Conservation (phyloP, 2,329 filamentous ascomycete species). For the Bipolaris gigantea region DNA sequence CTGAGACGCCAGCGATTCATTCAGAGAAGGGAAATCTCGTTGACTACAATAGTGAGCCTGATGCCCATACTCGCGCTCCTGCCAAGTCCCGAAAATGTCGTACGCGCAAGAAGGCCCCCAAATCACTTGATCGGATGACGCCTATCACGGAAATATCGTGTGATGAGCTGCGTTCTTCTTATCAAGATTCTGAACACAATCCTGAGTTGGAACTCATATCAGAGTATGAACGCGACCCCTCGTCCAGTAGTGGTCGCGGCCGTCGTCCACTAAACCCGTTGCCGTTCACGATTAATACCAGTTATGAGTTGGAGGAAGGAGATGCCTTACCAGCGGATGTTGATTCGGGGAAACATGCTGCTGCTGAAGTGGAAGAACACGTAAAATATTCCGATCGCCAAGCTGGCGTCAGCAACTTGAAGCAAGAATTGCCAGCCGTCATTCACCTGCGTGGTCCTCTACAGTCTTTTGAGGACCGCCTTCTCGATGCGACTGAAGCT, state of each 20-base stretch:
- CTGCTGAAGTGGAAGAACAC: not conserved
- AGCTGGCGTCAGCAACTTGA: not conserved
- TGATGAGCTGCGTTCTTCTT: conserved; percentile 17
- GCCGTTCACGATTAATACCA: not conserved
- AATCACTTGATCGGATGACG: conserved; percentile 25
- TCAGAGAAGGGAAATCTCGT: conserved; percentile 8
- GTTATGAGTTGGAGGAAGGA: conserved; percentile 14
- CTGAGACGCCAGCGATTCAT: not conserved
- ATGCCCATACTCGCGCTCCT: not conserved
- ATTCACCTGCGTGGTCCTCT: conserved; percentile 22
- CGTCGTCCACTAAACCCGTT: no score
- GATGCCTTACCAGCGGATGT: conserved; percentile 19
- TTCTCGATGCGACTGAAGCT: conserved; percentile 24
- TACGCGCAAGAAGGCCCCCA: conserved; percentile 17
- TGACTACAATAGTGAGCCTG: conserved; percentile 15
- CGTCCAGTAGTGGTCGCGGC: not conserved
- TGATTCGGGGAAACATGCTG: not conserved
- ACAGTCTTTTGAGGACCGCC: conserved; percentile 25
- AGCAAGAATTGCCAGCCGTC: not conserved
- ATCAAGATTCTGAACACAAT: conserved; percentile 14
- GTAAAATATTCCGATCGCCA: conserved; percentile 5
- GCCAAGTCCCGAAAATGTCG: conserved; percentile 6
- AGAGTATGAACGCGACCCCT: conserved; percentile 16
- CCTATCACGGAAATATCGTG: conserved; percentile 30
- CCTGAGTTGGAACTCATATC: conserved; percentile 23